Conservation (phyloP, 164 flowering plant species). For the Warburgia ugandensis region DNA sequence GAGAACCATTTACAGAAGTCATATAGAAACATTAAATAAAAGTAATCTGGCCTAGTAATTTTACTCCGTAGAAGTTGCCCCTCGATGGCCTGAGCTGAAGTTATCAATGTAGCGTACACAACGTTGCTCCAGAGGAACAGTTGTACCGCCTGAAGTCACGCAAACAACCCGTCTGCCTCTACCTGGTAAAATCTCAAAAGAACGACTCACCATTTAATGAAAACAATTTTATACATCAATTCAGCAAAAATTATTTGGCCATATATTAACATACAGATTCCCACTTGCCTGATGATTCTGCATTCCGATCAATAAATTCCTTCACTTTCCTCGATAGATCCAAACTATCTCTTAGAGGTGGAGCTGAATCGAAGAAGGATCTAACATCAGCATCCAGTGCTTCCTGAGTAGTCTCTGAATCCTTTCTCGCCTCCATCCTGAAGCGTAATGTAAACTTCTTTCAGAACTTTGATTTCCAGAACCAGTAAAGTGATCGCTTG, state of each 20-base stretch:
- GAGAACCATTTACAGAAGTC: background rate
- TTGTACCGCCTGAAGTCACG: constrained; percentile 94
- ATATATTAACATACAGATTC: background rate
- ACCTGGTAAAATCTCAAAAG: constrained; percentile 23
- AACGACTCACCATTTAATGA: background rate
- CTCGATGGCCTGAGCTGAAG: constrained; percentile 94
- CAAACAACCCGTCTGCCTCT: constrained; percentile 49
- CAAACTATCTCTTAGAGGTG: constrained; percentile 47
- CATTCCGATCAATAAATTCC: constrained; percentile 41
- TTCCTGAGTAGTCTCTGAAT: constrained; percentile 16
- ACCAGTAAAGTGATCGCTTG: background rate
- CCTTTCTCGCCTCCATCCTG: constrained; percentile 22
- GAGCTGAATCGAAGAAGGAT: constrained; percentile 72
- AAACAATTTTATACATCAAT: background rate
- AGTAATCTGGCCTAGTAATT: background rate
- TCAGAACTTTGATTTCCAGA: background rate
- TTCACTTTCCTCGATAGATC: constrained; percentile 29
- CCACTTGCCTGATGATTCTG: constrained; percentile 34
- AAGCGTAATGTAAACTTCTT: background rate
- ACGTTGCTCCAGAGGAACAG: constrained; percentile 85
- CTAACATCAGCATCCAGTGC: constrained; percentile 26
- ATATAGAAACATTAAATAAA: background rate
- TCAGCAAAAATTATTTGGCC: background rate
- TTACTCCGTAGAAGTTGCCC: constrained; percentile 96
- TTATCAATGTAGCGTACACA: constrained; percentile 92